phyloP scores from a whole-genome alignment of 441 rosid species.

The Flueggea neowawraea region DNA sequence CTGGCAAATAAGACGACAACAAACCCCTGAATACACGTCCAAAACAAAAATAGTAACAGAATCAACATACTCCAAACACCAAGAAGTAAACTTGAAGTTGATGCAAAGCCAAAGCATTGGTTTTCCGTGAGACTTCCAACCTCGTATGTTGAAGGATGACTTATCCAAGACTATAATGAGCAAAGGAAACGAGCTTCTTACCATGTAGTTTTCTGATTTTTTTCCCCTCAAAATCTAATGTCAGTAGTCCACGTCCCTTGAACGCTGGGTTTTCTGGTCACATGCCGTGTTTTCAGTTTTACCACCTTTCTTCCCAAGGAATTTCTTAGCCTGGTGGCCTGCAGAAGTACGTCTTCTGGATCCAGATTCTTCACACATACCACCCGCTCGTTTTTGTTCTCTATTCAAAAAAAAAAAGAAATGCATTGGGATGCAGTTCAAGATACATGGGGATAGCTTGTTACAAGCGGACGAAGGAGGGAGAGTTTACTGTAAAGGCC shows the following conservation, averaged over 20 bases:
- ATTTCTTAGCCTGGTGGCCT: slow-evolving; percentile 74
- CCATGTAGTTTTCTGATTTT: not conserved
- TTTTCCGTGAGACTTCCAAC: no score
- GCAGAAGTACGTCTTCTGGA: slow-evolving; percentile 59
- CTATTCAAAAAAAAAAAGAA: slow-evolving; percentile 23
- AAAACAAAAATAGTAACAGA: no score
- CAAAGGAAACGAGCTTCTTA: not conserved
- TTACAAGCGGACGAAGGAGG: not conserved
- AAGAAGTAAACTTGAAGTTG: no score
- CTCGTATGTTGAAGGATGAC: no score
- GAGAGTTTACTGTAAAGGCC: slow-evolving; percentile 58
- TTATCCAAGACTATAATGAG: no score
- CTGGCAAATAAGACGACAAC: no score
- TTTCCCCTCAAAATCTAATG: slow-evolving; percentile 47
- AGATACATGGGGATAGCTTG: not conserved
- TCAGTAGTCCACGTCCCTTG: slow-evolving; percentile 93
- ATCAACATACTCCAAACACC: no score
- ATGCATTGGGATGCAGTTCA: not conserved
- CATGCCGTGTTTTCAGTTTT: slow-evolving; percentile 73
- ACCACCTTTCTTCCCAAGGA: slow-evolving; percentile 79
- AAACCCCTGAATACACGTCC: no score
- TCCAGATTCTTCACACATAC: slow-evolving; percentile 79
- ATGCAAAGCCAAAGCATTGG: no score
- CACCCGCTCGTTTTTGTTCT: slow-evolving; percentile 72
- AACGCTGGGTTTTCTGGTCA: slow-evolving; percentile 73